Conservation (phyloP, 2,329 filamentous ascomycete genomes). For the Cladobotryum mycophilum region DNA sequence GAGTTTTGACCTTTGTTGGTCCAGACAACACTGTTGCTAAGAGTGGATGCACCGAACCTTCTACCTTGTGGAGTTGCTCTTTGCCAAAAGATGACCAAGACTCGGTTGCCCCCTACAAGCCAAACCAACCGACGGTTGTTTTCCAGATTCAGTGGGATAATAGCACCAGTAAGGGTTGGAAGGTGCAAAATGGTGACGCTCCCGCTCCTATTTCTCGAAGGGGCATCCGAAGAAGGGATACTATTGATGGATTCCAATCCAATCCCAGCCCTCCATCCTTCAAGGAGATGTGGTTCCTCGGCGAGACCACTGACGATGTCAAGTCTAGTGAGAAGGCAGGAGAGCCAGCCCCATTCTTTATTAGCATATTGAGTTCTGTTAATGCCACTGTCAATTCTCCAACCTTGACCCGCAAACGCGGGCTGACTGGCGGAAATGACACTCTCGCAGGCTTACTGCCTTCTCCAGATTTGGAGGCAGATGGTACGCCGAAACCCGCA, state of each 20-base stretch:
- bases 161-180: constrained; percentile 46
- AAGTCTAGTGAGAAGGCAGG: constrained; percentile 63
- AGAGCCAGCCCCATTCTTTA: constrained; percentile 83
- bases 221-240: constrained; percentile 8
- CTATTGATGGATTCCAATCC: constrained; percentile 35
- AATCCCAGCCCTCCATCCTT: constrained; percentile 53
- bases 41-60: constrained; percentile 63
- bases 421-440: constrained; percentile 7
- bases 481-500: constrained; percentile 68
- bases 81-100: constrained; percentile 72
- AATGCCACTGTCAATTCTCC: constrained; percentile 27
- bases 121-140: constrained; percentile 70
- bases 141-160: constrained; percentile 72
- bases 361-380: constrained; percentile 57
- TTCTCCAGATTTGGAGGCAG: constrained; percentile 51
- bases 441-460: constrained; percentile 46
- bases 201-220: constrained; percentile 24
- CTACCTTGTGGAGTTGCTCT: constrained; percentile 79
- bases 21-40: constrained; percentile 60
- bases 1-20: constrained; percentile 70
- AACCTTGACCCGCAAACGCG: constrained; percentile 14
- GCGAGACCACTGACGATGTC: constrained; percentile 76
- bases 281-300: constrained; percentile 72
- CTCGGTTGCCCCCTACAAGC: constrained; percentile 54
- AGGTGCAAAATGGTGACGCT: constrained; percentile 34